These are phyloP conservation scores for Nannizzia gypsea DNA, from an alignment of 2,329 filamentous ascomycete species.

Conservation along the genomic window DNA sequence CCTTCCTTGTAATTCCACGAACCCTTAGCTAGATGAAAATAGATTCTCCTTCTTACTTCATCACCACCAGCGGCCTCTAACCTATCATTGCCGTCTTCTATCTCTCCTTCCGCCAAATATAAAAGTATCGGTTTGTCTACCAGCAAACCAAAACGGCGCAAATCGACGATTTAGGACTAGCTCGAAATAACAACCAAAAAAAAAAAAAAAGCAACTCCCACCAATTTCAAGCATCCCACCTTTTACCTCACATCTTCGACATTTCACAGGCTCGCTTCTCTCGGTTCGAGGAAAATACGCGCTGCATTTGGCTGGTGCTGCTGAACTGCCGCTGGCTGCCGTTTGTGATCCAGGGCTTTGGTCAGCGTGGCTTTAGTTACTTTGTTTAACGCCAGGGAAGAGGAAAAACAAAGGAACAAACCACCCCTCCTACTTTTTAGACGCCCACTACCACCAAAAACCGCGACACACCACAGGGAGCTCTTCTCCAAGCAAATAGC, in stretches of 20 bases:
- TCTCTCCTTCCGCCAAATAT: not conserved
- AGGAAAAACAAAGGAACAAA: not conserved
- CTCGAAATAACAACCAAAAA: not conserved
- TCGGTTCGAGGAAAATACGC: not conserved
- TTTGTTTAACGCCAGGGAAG: not conserved
- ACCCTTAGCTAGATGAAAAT: constrained; percentile 1
- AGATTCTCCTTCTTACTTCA: not conserved
- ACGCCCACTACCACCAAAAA: not conserved
- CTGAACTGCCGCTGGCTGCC: not conserved
- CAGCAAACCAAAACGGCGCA: not conserved
- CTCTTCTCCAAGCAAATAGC: no score
- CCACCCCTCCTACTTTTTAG: not conserved
- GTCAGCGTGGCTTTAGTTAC: not conserved
- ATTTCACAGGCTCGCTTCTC: not conserved
- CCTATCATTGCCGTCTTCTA: no score
- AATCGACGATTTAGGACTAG: not conserved
- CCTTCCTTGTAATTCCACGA: constrained; percentile 1
- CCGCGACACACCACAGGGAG: not conserved
- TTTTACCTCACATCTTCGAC: not conserved
- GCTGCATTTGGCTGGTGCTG: not conserved
- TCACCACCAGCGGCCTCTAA: not conserved
- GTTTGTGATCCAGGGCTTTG: not conserved
- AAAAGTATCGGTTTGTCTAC: not conserved
- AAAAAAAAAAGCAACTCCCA: not conserved
- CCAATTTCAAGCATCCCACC: not conserved